Evolutionary conservation across 176 grass and related monocot genomes (phyloP), one percentile per base, ranked within the genome.

Genomic region (Musa itinerans): DNA sequence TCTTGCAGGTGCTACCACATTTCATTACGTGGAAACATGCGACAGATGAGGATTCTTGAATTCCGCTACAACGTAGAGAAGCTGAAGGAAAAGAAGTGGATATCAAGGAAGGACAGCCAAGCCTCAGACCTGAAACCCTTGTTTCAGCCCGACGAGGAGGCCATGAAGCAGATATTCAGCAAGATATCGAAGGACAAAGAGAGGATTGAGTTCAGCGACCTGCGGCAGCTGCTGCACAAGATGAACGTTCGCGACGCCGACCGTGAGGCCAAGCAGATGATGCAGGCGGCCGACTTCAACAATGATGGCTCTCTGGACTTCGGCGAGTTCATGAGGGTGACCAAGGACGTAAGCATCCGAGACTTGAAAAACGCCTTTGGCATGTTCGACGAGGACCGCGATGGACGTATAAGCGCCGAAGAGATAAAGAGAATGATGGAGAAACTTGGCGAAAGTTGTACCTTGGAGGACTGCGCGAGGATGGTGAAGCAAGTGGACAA

Each of bases 321-420:
- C 3, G 84, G 83, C 2, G 88, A 87, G 66, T 99, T 94, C 84
- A 85, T 92, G 81, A 83, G 86, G 61, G 62, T 92, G 64, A 91
- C 89, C 82, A 81, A 34, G 78, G 95, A 90, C 22, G 84, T 99
- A 73, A 83, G 3, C 61, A 54, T 71, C 8, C 59, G 81, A 1
- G 90, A 94, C 29, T 94, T 91, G 24, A 89, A 79, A 16, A 49
- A 77, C 23, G 90, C 88, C 6, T 99, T 99, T 80, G 84, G 78
- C 5, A 79, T 79, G 64, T 91, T 94, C 63, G 88, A 94, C 68
- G 25, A 8, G 64, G 77, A 94, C 52, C 16, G 0, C 51, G 91
- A 99, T 1, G 95, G 86, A 15, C 72, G 61, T 66, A 91, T 99
- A 69, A 92, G 76, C 27, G 95, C 88, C 0, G 77, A 80, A 8